A percentile compares a stretch with the other conserved stretches of the same genome.
Evolutionary conservation across 75 land plant species (phyloP).

Genomic region (Gnetum montanum): DNA sequence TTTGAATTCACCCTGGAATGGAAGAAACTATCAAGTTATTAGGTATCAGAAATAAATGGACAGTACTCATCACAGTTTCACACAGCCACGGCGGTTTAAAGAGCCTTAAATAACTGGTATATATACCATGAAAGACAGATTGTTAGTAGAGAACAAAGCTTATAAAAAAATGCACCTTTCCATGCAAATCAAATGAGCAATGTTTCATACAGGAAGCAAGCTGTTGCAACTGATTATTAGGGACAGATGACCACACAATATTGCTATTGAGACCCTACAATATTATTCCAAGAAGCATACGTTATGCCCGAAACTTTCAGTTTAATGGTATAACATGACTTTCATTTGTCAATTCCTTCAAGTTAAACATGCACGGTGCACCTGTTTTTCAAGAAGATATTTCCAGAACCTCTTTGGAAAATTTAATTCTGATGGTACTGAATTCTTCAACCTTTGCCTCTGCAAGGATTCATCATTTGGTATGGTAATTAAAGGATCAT

Average conservation of each 20-base stretch:
- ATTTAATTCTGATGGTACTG: slow-evolving; percentile 42
- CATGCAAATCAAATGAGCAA: slow-evolving; percentile 56
- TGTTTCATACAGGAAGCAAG: slow-evolving; percentile 55
- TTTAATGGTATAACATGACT: not conserved
- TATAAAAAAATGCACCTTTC: slow-evolving; percentile 71
- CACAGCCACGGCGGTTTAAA: not conserved
- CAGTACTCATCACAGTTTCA: not conserved
- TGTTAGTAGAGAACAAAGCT: not conserved
- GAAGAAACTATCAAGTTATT: not conserved
- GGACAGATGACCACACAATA: slow-evolving; percentile 59
- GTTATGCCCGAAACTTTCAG: not conserved
- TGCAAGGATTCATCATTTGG: no score
- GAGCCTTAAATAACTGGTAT: not conserved
- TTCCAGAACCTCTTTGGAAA: slow-evolving; percentile 87
- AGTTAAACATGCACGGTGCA: slow-evolving; percentile 2
- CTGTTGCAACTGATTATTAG: slow-evolving; percentile 39
- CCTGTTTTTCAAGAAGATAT: slow-evolving; percentile 73
- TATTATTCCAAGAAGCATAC: not conserved
- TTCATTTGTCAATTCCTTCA: not conserved
- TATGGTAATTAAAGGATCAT: not conserved
- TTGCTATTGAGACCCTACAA: slow-evolving; percentile 55
- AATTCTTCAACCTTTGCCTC: slow-evolving; percentile 61
- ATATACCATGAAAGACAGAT: not conserved
- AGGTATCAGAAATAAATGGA: no score
- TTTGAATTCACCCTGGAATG: slow-evolving; percentile 82